Base-by-base conservation (phyloP, 306 rosid species). In the Begonia fuchsioides region DNA sequence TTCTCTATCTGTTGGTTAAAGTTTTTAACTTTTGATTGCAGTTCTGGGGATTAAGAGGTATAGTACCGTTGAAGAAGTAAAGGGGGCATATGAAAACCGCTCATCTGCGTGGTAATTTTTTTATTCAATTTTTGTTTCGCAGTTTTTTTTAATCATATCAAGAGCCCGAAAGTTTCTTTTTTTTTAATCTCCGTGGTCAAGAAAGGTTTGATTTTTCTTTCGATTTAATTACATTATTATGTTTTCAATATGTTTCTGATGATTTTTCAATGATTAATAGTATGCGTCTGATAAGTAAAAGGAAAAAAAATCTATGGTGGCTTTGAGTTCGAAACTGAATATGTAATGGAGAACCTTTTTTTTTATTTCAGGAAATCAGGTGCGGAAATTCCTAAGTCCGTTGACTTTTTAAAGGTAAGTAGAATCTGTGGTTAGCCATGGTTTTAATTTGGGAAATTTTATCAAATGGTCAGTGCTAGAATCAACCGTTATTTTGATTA, bases 331-430 rank as follows among this genome's bases (percentile, higher is more conserved):
- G 35, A 26, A 26, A 26, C 35, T 4, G 35, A 26, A 26, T 3
- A 26, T 26, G 35, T 26, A 26, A 26, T 26, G 35, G 35, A 26
- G 8, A 26, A 26, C 35, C 35, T 26, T 26, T 26, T n/a, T n/a
- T n/a, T 20, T 26, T 26, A 13, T 73, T 71, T 66, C 83, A 90
- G 95, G 95, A 75, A 68, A 55, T 68, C 79, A 3, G 72, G 62
- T 18, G 59, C 3, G 40, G 76, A 71, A 56, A 72, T 56, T 66
- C 70, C 64, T 16, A 57, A 56, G 69, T 58, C 69, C 63, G 53
- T 44, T 8, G 70, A 79, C 47, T 47, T 79, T 63, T 15, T 85
- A 56, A 75, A 85, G 98, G 98, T 88, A n/a, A 16, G n/a, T n/a
- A n/a, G 54, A 17, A 10, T 4, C 47, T 32, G 0, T 14, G 38